Conservation (phyloP, 2,329 filamentous ascomycete species). For the Apiospora malaysiana region DNA sequence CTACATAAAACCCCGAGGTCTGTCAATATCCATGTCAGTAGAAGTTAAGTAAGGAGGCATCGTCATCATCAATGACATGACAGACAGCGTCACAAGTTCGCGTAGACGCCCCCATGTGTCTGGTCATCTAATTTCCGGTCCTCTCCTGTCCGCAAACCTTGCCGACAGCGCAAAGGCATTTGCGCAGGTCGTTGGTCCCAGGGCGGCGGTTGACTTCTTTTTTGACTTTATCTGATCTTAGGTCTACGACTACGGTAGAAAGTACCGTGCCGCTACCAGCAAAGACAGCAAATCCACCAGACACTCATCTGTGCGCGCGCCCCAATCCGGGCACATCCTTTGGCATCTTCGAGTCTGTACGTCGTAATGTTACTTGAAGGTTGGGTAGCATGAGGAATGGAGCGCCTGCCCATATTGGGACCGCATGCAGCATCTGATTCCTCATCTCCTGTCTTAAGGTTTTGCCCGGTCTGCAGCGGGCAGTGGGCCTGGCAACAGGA, state of each 20-base stretch:
- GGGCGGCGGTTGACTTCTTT: not conserved
- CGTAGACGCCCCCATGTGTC: not conserved
- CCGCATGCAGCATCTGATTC: slow-evolving; percentile 7
- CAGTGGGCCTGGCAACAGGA: not conserved
- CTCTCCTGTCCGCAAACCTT: slow-evolving; percentile 4
- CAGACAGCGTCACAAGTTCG: not conserved
- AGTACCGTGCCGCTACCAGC: no score
- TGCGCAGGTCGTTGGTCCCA: not conserved
- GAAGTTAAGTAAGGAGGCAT: not conserved
- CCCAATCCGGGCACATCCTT: not conserved
- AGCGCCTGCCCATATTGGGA: not conserved
- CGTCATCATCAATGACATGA: slow-evolving; percentile 13
- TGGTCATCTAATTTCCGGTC: not conserved
- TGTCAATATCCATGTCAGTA: not conserved
- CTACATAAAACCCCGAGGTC: not conserved
- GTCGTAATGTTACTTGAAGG: not conserved
- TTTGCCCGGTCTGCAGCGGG: not conserved
- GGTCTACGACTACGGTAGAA: no score
- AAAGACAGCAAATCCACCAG: not conserved
- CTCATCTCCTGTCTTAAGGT: not conserved
- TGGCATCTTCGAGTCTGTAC: slow-evolving; percentile 2
- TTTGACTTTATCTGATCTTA: slow-evolving; percentile 10
- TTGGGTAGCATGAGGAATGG: not conserved
- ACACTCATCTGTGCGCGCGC: not conserved
- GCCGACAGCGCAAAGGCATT: not conserved